A percentile compares a stretch with the other conserved stretches of the same genome.
Evolutionary conservation across 768 basidiomycete species (phyloP).

Genomic region (Mycena vulgaris): DNA sequence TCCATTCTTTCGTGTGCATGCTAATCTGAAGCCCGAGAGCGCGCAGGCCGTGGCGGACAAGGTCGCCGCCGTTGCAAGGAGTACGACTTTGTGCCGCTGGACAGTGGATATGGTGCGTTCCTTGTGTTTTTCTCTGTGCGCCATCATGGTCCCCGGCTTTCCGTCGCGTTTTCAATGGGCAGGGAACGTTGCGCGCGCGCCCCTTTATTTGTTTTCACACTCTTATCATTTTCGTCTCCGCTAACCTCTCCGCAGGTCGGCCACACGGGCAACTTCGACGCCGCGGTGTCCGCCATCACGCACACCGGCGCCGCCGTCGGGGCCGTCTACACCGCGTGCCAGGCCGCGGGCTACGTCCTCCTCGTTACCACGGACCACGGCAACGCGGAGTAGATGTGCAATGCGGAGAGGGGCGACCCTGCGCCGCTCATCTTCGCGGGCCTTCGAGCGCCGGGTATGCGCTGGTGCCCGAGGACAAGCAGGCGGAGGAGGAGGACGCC

Average conservation of each 20-base stretch:
- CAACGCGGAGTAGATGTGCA: constrained; percentile 95
- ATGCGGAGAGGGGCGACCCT: constrained; percentile 84
- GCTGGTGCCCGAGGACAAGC: constrained; percentile 61
- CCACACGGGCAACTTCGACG: constrained; percentile 93
- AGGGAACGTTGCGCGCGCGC: no score
- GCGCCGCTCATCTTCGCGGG: constrained; percentile 88
- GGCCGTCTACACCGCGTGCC: constrained; percentile 87
- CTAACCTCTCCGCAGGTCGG: no score
- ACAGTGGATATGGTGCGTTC: constrained; percentile 92
- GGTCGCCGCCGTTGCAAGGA: constrained; percentile 83
- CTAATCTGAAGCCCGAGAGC: no score
- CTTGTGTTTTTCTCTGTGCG: not conserved
- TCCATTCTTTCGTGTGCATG: no score
- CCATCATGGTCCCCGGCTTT: no score
- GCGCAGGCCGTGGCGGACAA: constrained; percentile 91
- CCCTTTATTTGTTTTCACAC: no score
- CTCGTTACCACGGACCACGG: constrained; percentile 95
- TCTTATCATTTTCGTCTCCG: no score
- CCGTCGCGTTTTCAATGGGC: no score
- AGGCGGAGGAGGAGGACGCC: constrained; percentile 71
- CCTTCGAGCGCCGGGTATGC: constrained; percentile 70
- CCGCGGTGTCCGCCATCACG: constrained; percentile 91
- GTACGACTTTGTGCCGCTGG: constrained; percentile 94
- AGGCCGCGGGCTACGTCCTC: constrained; percentile 89
- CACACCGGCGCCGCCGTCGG: no score